Conservation (phyloP, 2,329 filamentous ascomycete genomes). For the Dothideomycetes sp. region DNA sequence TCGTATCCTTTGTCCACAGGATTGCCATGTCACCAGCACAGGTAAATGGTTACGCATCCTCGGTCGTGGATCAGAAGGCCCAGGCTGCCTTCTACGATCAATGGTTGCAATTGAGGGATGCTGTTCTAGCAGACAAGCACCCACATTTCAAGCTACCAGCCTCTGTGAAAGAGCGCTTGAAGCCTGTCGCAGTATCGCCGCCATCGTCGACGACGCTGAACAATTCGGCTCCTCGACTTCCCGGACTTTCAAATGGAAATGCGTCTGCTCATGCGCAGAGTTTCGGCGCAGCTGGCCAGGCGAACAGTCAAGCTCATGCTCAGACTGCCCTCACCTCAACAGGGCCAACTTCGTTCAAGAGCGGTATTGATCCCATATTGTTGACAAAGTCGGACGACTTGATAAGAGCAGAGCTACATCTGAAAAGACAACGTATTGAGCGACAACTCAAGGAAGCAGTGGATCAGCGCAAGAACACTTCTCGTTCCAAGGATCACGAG, state of each 20-base stretch:
- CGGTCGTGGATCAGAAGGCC: constrained; percentile 5
- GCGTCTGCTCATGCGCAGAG: not conserved
- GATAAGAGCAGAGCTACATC: constrained; percentile 68
- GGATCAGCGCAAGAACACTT: constrained; percentile 49
- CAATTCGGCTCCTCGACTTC: constrained; percentile 1
- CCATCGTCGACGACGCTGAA: not conserved
- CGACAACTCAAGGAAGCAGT: constrained; percentile 66
- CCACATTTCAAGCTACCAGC: constrained; percentile 50
- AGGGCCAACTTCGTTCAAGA: not conserved
- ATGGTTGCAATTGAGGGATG: constrained; percentile 71
- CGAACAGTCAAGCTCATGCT: constrained; percentile 5
- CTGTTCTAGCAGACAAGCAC: constrained; percentile 69
- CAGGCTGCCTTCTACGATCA: constrained; percentile 56
- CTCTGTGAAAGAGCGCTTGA: constrained; percentile 36
- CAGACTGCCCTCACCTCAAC: not conserved
- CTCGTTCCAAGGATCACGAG: constrained; percentile 41
- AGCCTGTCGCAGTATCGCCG: not conserved
- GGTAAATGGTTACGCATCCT: constrained; percentile 11
- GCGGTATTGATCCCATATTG: constrained; percentile 69
- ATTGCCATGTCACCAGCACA: constrained; percentile 5
- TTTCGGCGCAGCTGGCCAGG: not conserved
- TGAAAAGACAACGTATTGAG: constrained; percentile 76
- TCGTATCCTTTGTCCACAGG: not conserved
- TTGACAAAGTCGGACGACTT: constrained; percentile 79
- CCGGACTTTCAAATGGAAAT: constrained; percentile 1